Conservation (phyloP, 169 alveolate genomes). For the Eimeria necatrix region DNA sequence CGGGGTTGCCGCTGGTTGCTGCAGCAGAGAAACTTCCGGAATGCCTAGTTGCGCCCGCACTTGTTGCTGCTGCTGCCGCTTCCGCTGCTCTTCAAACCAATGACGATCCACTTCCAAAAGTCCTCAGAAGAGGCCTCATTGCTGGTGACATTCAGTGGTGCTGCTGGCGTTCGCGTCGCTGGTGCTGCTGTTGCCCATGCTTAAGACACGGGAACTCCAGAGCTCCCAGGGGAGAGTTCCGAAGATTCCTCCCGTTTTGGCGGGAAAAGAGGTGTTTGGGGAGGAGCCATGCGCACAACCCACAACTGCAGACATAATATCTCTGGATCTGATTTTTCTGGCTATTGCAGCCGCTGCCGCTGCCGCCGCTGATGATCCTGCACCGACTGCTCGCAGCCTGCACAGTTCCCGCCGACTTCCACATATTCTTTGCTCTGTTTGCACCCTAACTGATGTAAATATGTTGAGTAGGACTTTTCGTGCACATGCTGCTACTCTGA, state of each 20-base stretch:
- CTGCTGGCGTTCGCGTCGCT: slow-evolving; percentile 1
- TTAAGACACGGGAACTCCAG: neutral
- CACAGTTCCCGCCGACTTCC: neutral
- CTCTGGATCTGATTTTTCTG: neutral
- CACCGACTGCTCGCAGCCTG: neutral
- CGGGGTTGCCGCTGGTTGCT: neutral
- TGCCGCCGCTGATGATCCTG: neutral
- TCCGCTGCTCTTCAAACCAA: neutral
- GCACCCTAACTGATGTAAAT: neutral
- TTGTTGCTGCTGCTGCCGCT: slow-evolving; percentile 16
- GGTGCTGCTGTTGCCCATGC: slow-evolving; percentile 30
- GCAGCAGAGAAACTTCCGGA: neutral
- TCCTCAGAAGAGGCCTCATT: neutral
- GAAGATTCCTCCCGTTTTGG: no score
- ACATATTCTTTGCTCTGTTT: neutral
- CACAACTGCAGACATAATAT: neutral
- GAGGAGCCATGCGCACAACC: no score
- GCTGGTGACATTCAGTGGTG: neutral
- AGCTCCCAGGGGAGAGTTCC: no score
- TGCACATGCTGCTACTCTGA: slow-evolving; percentile 2
- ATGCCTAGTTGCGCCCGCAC: neutral
- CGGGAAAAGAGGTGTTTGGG: no score
- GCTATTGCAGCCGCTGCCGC: neutral
- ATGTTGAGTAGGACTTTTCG: neutral
- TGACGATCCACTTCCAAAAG: neutral